Evolutionary conservation across 139 green algal species (phyloP), one percentile per base, ranked within the genome.

Genomic region (Haematococcus lacustris): DNA sequence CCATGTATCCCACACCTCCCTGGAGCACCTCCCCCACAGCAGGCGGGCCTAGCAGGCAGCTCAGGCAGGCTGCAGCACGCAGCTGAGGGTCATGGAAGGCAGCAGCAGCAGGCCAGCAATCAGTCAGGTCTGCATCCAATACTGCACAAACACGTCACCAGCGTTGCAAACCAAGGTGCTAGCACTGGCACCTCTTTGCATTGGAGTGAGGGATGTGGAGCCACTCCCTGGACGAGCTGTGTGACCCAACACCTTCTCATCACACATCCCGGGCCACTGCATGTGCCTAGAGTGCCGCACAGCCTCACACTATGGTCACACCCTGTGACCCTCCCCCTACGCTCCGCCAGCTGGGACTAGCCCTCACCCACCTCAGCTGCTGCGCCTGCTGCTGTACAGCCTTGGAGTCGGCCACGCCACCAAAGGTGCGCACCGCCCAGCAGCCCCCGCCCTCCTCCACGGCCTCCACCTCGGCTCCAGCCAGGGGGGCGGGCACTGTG

Each of bases 361-460:
- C n/a, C 59, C 25, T 7, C 28, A 68, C 73, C 32, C 43, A 63
- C 75, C 57, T 30, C 51, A 81, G 71, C 30, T 38, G 51, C 1
- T 71, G 62, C 5, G 66, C 62, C 51, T 43, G 51, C 72, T 5
- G 2, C 47, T 65, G 21, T 21, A 41, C 63, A 32, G 59, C 69
- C n/a, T 60, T 65, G 3, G 72, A 66, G 0, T 25, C 43, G 0
- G 79, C 77, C 1, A 76, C 33, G 0, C 83, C 83, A 1, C 38
- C 69, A 66, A 88, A 88, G 23, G 69, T 5, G 38, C 71, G 71
- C 21, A 50, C 79, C 13, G 83, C 83, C 6, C 68, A 79, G 30
- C 79, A 17, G 40, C 77, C 82, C 1, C 77, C 82, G 38, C 66
- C 65, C 68, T 79, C 51, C 23, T 30, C 38, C 3, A 39, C 38